phyloP scores from a whole-genome alignment of 345 rosid species.

The Populus nigra region DNA sequence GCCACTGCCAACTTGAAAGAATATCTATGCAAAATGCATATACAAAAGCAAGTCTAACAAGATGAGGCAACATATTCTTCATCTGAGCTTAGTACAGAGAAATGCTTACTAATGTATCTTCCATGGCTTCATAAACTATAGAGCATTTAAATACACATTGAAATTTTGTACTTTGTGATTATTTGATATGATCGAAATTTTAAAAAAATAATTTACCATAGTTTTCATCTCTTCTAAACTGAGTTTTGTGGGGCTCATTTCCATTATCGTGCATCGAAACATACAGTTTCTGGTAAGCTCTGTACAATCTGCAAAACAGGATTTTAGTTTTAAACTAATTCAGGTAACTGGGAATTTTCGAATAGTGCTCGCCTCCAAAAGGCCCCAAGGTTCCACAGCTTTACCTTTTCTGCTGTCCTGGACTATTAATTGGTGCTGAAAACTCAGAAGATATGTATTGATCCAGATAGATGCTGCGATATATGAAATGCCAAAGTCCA shows the following conservation, averaged over 20 bases:
- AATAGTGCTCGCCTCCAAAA: neutral
- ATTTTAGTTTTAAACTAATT: conserved; percentile 11
- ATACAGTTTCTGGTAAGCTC: conserved; percentile 88
- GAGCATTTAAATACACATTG: neutral
- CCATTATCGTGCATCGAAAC: conserved; percentile 89
- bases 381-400: conserved; percentile 1
- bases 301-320: conserved; percentile 64
- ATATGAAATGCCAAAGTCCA: conserved; percentile 98
- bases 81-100: neutral
- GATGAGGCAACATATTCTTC: neutral
- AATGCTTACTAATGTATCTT: neutral
- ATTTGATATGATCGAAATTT: neutral
- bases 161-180: neutral
- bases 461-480: conserved; percentile 91
- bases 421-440: conserved; percentile 72
- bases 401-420: conserved; percentile 80
- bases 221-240: conserved; percentile 90
- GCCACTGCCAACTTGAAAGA: neutral
- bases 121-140: neutral
- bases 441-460: conserved; percentile 91
- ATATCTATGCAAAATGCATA: neutral
- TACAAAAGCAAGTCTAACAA: neutral
- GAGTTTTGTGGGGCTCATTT: conserved; percentile 88
- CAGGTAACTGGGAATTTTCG: no score
- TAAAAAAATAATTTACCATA: conserved; percentile 44